Evolutionary conservation across 2,329 filamentous ascomycete genomes (phyloP).

Genomic region (Dryadomyces quercus-mongolicae): DNA sequence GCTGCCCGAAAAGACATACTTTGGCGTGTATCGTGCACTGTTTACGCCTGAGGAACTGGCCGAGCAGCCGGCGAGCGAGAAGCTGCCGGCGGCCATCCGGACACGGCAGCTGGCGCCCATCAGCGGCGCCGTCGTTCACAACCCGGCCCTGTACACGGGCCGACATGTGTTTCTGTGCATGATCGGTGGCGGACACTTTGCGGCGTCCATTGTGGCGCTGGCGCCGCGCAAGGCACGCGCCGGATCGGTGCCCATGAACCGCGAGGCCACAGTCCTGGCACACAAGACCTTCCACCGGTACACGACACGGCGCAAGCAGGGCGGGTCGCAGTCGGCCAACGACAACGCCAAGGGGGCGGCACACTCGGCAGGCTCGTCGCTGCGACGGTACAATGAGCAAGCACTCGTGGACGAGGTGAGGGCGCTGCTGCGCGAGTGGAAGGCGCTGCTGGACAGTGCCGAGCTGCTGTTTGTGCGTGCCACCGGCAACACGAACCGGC

Average conservation of each 20-base stretch:
- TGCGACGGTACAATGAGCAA: conserved; percentile 89
- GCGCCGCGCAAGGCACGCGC: conserved; percentile 67
- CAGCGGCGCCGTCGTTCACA: background rate
- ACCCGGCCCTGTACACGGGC: conserved; percentile 49
- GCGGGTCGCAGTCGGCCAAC: conserved; percentile 86
- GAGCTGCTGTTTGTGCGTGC: conserved; percentile 83
- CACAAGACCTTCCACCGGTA: conserved; percentile 98
- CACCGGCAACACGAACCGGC: conserved; percentile 73
- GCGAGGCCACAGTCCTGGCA: conserved; percentile 76
- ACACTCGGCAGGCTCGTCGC: conserved; percentile 80
- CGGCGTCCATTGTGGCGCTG: conserved; percentile 87
- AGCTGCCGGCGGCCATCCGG: conserved; percentile 20
- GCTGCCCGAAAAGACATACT: conserved; percentile 64
- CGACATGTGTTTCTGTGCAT: conserved; percentile 95
- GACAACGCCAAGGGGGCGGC: conserved; percentile 90
- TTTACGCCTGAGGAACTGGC: conserved; percentile 59
- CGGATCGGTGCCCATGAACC: conserved; percentile 58
- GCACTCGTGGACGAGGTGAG: conserved; percentile 84
- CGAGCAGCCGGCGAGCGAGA: background rate
- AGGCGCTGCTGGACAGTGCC: conserved; percentile 67
- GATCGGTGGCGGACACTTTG: conserved; percentile 97
- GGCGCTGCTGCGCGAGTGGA: conserved; percentile 72
- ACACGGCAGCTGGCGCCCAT: background rate
- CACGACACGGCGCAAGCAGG: conserved; percentile 90
- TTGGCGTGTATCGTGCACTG: conserved; percentile 77